Percentiles rank a stretch among this genome's conserved stretches.
phyloP scores from a whole-genome alignment of 2,329 filamentous ascomycete species.

The Didymella exigua region DNA sequence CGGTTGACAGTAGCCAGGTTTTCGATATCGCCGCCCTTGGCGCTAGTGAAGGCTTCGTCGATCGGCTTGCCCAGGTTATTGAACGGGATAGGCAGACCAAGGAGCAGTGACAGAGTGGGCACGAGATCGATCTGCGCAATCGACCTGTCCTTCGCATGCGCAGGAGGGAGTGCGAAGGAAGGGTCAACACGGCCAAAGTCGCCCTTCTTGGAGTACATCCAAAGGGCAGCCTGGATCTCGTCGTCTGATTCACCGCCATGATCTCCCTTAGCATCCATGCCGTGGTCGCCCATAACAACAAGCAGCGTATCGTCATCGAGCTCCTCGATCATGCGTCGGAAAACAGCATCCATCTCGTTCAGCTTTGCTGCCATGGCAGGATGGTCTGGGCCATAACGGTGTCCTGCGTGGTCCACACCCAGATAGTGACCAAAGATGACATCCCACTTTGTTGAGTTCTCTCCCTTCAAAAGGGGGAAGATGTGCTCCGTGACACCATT shows the following conservation, averaged over 20 bases:
- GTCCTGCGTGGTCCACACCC: constrained; percentile 95
- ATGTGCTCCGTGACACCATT: constrained; percentile 93
- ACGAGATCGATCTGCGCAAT: constrained; percentile 90
- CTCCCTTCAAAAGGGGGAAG: constrained; percentile 74
- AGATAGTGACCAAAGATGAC: constrained; percentile 93
- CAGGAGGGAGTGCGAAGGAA: constrained; percentile 62
- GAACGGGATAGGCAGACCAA: constrained; percentile 92
- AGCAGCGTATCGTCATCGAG: constrained; percentile 87
- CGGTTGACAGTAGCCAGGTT: constrained; percentile 79
- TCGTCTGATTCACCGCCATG: constrained; percentile 98
- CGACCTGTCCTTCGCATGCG: constrained; percentile 78
- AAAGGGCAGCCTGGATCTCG: constrained; percentile 90
- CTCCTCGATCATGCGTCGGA: constrained; percentile 71
- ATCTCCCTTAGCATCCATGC: constrained; percentile 96
- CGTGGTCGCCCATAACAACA: constrained; percentile 98
- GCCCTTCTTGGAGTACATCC: constrained; percentile 95
- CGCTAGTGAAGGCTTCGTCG: constrained; percentile 85
- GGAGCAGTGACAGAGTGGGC: constrained; percentile 82
- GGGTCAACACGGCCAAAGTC: constrained; percentile 78
- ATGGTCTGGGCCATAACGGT: constrained; percentile 93
- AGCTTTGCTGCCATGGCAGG: constrained; percentile 89
- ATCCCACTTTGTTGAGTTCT: constrained; percentile 78
- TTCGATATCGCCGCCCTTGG: constrained; percentile 70
- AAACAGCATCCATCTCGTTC: constrained; percentile 84
- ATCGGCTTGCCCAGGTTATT: constrained; percentile 95